Base-by-base conservation (phyloP, 257 asterid species). In the Paraleonurus japonicus region DNA sequence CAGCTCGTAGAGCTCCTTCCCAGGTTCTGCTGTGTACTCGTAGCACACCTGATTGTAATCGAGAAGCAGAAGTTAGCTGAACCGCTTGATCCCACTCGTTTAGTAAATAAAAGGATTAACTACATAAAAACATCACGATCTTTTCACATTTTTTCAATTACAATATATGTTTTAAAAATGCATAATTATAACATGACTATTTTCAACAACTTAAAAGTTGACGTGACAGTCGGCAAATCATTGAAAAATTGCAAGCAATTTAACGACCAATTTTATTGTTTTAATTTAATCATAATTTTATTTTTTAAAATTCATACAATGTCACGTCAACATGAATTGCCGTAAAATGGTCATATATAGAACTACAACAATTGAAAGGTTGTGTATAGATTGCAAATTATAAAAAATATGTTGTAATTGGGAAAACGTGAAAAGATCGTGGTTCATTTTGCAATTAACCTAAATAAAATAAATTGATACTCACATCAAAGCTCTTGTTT, bases 401-500 rank as follows among this genome's bases (percentile, higher is more conserved):
- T 39, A 0, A 39, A 11, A 39, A 39, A 39, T 39, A 11, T 39
- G n/a, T 9, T 39, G 47, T 5, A 39, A 39, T 10, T 10, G 47
- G 11, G 11, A 11, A 39, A 39, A 10, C 0, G 45, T 37, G 45
- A 37, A 37, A 9, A 8, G 12, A 15, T 3, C 3, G 48, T 11
- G 48, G 2, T 41, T 2, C 7, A 41, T 20, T 20, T 53, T 53
- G 28, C 11, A 53, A 53, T 7, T 22, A 23, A 8, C 60, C 60
- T 7, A 26, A 11, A 33, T 15, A 58, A 17, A 55, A 65, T 51
- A 23, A 37, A 58, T 23, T 16, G 35, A 45, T 61, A 79, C 97
- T 85, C 76, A 89, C 98, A 81, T 94, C 97, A 68, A 94, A 94
- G 86, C 98, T 91, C 90, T 94, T 91, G 87, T 94, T 94, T 85